A percentile compares a stretch with the other conserved stretches of the same genome.
Evolutionary conservation across 2,329 filamentous ascomycete species (phyloP).

Genomic region (Fusarium sp.): DNA sequence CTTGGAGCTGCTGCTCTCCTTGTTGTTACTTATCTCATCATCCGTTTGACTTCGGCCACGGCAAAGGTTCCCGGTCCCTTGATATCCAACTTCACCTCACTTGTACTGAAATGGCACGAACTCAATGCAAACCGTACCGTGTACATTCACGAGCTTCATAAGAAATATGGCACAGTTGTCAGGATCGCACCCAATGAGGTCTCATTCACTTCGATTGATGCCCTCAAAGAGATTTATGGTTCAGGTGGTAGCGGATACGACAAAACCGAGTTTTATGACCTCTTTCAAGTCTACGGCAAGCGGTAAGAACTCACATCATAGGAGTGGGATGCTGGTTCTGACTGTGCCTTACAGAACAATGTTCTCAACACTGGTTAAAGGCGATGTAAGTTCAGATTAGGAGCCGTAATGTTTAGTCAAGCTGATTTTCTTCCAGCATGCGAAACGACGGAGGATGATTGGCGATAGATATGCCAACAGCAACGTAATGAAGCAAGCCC

Average conservation of each 20-base stretch:
- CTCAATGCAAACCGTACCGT: conserved; percentile 59
- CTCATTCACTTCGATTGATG: conserved; percentile 63
- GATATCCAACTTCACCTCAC: conserved; percentile 58
- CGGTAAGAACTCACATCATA: conserved; percentile 50
- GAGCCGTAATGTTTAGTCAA: neutral
- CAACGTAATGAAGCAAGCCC: conserved; percentile 65
- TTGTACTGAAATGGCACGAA: conserved; percentile 64
- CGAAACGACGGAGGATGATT: conserved; percentile 67
- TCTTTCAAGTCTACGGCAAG: conserved; percentile 66
- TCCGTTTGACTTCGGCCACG: conserved; percentile 46
- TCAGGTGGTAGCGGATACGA: conserved; percentile 69
- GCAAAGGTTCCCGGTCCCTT: conserved; percentile 58
- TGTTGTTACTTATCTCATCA: conserved; percentile 40
- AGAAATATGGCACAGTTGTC: conserved; percentile 64
- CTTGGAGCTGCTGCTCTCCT: conserved; percentile 33
- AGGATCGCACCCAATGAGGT: conserved; percentile 66
- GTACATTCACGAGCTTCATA: conserved; percentile 65
- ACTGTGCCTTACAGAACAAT: conserved; percentile 56
- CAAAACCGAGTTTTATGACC: conserved; percentile 70
- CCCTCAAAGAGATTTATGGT: conserved; percentile 69
- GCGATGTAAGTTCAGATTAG: conserved; percentile 51
- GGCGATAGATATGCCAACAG: conserved; percentile 75
- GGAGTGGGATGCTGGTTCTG: neutral
- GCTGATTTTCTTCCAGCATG: conserved; percentile 57
- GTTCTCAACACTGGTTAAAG: conserved; percentile 66